A percentile compares a stretch with the other conserved stretches of the same genome.
Conservation (phyloP, 441 rosid species). For the Erodium moschatum region DNA sequence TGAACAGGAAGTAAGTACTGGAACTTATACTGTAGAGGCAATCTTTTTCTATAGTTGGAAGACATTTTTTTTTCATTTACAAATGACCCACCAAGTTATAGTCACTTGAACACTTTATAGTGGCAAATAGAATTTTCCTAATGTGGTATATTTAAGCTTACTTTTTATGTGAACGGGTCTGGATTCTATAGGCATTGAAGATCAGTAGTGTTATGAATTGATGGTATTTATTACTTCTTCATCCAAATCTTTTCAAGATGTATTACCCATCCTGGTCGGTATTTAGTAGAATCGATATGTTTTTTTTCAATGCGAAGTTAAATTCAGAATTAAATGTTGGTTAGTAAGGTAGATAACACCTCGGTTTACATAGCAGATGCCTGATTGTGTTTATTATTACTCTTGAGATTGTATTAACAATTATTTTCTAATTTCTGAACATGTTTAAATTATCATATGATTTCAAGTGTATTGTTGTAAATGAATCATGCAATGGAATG, state of each 20-base stretch:
- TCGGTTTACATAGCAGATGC: not conserved
- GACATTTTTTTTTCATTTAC: not conserved
- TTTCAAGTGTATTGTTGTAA: not conserved
- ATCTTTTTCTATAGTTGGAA: not conserved
- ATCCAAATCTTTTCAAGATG: not conserved
- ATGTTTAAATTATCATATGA: not conserved
- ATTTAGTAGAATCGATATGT: not conserved
- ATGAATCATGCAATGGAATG: not conserved
- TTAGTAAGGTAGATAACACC: not conserved
- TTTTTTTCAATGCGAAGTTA: not conserved
- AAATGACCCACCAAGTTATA: not conserved
- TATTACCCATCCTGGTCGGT: not conserved
- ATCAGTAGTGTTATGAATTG: not conserved
- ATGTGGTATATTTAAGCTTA: not conserved
- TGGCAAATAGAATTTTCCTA: not conserved
- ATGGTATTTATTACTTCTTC: not conserved
- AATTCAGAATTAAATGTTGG: not conserved
- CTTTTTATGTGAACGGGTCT: not conserved
- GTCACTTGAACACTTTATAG: not conserved
- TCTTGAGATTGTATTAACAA: not conserved
- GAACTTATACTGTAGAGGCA: conserved; percentile 8
- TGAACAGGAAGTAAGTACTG: conserved; percentile 72
- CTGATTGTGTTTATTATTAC: not conserved
- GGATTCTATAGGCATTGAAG: not conserved
- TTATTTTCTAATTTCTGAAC: not conserved